These are phyloP conservation scores for Oryza nivara DNA, from an alignment of 176 grass and related monocot genomes.

Conservation along the genomic window DNA sequence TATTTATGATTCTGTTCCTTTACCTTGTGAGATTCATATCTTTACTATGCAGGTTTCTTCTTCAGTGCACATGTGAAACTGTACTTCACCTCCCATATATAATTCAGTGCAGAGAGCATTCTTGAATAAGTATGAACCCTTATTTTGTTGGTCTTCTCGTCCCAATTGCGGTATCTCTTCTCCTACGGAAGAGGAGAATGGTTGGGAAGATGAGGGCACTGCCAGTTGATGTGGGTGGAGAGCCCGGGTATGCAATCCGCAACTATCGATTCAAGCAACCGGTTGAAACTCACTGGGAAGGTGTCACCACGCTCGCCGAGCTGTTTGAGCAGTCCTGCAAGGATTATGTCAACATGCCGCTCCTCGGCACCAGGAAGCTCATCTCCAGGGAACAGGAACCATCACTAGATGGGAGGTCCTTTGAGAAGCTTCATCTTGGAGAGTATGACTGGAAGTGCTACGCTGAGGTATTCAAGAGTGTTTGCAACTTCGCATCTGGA, in stretches of 20 bases:
- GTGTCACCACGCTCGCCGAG: slow-evolving; percentile 71
- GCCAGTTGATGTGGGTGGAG: slow-evolving; percentile 68
- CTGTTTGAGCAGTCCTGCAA: slow-evolving; percentile 89
- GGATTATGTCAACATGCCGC: slow-evolving; percentile 64
- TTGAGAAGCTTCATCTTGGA: slow-evolving; percentile 94
- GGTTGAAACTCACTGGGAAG: slow-evolving; percentile 84
- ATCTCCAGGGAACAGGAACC: slow-evolving; percentile 68
- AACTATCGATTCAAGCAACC: slow-evolving; percentile 70
- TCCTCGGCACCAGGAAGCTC: slow-evolving; percentile 84
- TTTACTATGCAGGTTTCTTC: slow-evolving; percentile 31
- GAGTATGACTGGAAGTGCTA: slow-evolving; percentile 93
- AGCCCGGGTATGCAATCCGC: slow-evolving; percentile 71
- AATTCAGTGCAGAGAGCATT: neutral
- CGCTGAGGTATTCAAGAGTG: slow-evolving; percentile 69
- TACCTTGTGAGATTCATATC: neutral
- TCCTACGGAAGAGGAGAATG: slow-evolving; percentile 61
- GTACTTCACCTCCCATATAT: neutral
- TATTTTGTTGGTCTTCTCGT: slow-evolving; percentile 72
- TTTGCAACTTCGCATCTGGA: slow-evolving; percentile 85
- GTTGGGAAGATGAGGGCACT: slow-evolving; percentile 63
- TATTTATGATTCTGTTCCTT: neutral
- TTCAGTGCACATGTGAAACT: slow-evolving; percentile 14
- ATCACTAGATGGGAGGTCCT: slow-evolving; percentile 64
- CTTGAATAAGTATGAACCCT: slow-evolving; percentile 67
- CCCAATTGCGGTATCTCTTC: slow-evolving; percentile 58